Evolutionary conservation across 2,329 filamentous ascomycete genomes (phyloP).

Genomic region (Venturiaceae sp.): DNA sequence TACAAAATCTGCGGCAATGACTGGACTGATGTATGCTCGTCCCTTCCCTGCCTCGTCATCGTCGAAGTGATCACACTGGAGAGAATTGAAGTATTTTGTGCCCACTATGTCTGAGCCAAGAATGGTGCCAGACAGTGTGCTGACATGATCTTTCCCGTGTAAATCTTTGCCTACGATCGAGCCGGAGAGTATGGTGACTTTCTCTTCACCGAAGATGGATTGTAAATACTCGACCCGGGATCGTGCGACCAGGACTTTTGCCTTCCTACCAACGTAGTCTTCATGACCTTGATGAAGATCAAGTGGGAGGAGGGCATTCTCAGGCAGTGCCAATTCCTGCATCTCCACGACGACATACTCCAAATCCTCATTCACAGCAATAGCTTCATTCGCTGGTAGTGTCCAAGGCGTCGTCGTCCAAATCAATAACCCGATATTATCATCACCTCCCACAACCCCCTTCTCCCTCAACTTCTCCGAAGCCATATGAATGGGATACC

Average conservation of each 20-base stretch:
- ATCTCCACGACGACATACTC: constrained; percentile 51
- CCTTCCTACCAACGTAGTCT: not conserved
- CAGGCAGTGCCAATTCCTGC: not conserved
- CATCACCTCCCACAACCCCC: constrained; percentile 25
- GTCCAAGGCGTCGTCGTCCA: constrained; percentile 99
- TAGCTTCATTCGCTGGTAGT: constrained; percentile 80
- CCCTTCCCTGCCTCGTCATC: constrained; percentile 27
- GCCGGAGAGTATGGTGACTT: constrained; percentile 55
- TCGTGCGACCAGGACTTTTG: constrained; percentile 44
- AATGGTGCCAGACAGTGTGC: constrained; percentile 46
- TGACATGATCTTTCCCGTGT: constrained; percentile 38
- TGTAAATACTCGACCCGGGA: constrained; percentile 52
- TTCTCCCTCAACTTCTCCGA: constrained; percentile 32
- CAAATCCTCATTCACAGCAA: constrained; percentile 69
- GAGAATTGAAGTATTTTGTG: not conserved
- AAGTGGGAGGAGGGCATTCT: too few relatives aligned
- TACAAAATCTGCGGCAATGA: constrained; percentile 83
- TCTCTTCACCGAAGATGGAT: constrained; percentile 31
- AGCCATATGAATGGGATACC: constrained; percentile 55
- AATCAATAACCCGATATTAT: constrained; percentile 66
- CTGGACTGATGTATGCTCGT: constrained; percentile 42
- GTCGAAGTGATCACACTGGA: constrained; percentile 31
- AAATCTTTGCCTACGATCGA: constrained; percentile 30
- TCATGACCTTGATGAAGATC: too few relatives aligned
- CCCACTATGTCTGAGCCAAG: constrained; percentile 1